A percentile compares a stretch with the other conserved stretches of the same genome.
Evolutionary conservation across 2,329 filamentous ascomycete species (phyloP).

Genomic region (Neofusicoccum cordaticola): DNA sequence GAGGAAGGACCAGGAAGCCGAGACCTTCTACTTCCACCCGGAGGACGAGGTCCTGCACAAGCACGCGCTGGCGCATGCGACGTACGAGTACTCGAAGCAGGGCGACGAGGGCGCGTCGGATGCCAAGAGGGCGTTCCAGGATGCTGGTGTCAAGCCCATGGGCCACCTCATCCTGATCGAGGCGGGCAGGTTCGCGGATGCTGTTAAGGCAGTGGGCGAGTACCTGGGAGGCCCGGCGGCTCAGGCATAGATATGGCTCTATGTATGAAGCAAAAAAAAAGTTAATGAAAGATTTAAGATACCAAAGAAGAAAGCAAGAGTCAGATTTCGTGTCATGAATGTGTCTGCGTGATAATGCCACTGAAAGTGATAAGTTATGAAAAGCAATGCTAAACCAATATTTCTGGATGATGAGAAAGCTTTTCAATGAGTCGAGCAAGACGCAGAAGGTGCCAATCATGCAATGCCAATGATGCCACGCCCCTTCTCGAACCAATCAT

Average conservation of each 20-base stretch:
- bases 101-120: slow-evolving; percentile 76
- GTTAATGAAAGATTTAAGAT: not conserved
- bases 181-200: slow-evolving; percentile 68
- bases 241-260: not conserved
- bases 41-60: slow-evolving; percentile 88
- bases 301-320: not conserved
- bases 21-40: slow-evolving; percentile 87
- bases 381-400: too few species aligned
- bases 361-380: too few species aligned
- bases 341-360: too few species aligned
- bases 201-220: slow-evolving; percentile 71
- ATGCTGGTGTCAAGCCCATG: slow-evolving; percentile 79
- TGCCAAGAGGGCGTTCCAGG: slow-evolving; percentile 91
- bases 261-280: not conserved
- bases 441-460: too few species aligned
- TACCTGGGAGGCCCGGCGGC: slow-evolving; percentile 52
- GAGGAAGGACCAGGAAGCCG: slow-evolving; percentile 46
- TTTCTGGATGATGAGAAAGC: not conserved
- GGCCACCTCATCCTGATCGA: slow-evolving; percentile 88
- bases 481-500: too few species aligned
- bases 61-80: slow-evolving; percentile 67
- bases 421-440: too few species aligned
- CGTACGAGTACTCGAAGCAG: slow-evolving; percentile 76
- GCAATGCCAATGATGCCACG: too few species aligned
- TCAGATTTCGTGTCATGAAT: too few species aligned